These are phyloP conservation scores for Jackrogersella multiformis DNA, from an alignment of 495 filamentous ascomycete genomes.

Conservation along the genomic window DNA sequence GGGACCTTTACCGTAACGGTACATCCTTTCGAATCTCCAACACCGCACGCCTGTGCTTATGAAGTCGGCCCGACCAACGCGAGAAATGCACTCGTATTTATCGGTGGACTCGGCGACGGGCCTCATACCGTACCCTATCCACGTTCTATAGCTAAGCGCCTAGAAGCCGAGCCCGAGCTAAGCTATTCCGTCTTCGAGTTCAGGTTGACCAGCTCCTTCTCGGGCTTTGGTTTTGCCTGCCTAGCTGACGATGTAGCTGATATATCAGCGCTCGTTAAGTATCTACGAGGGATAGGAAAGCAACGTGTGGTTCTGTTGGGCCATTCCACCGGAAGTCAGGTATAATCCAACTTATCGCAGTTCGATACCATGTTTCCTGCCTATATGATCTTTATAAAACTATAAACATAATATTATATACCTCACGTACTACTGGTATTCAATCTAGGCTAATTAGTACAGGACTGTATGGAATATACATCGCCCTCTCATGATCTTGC, in stretches of 20 bases:
- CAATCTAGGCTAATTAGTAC: neutral
- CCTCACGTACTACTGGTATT: neutral
- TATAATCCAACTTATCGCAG: slow-evolving; percentile 8
- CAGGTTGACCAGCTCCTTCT: slow-evolving; percentile 63
- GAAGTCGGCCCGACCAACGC: slow-evolving; percentile 47
- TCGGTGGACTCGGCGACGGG: slow-evolving; percentile 85
- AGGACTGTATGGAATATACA: slow-evolving; percentile 80
- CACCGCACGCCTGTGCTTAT: slow-evolving; percentile 45
- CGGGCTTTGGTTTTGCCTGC: slow-evolving; percentile 75
- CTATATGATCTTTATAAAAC: neutral
- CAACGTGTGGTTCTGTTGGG: slow-evolving; percentile 85
- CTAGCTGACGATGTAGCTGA: slow-evolving; percentile 78
- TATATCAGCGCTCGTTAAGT: slow-evolving; percentile 73
- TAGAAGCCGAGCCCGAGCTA: slow-evolving; percentile 59
- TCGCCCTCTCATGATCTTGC: slow-evolving; percentile 50
- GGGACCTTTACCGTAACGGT: slow-evolving; percentile 47
- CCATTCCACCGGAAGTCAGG: slow-evolving; percentile 83
- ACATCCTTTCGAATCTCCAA: slow-evolving; percentile 49
- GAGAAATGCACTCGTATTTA: slow-evolving; percentile 78
- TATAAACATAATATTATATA: neutral
- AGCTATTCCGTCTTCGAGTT: slow-evolving; percentile 56
- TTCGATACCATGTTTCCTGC: neutral
- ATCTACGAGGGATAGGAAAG: slow-evolving; percentile 62
- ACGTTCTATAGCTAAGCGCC: slow-evolving; percentile 70
- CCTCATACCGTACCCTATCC: slow-evolving; percentile 72